Evolutionary conservation across 441 rosid genomes (phyloP).

Genomic region (Gossypium lobatum): DNA sequence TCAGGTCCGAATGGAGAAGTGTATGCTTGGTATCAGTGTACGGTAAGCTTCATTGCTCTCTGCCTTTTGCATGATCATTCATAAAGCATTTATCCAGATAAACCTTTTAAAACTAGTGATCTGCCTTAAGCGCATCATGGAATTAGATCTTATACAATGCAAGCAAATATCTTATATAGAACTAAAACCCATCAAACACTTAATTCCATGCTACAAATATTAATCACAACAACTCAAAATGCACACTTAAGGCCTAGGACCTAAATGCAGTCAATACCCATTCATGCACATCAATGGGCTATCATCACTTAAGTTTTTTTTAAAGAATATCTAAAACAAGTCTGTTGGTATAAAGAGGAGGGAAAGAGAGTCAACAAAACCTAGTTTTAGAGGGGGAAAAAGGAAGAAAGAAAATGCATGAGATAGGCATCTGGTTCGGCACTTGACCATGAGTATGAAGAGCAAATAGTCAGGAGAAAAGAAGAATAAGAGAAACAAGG

Average conservation of each 20-base stretch:
- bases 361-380: background rate
- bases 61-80: background rate
- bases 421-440: background rate
- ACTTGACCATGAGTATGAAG: background rate
- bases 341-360: background rate
- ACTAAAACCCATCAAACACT: background rate
- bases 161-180: background rate
- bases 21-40: constrained; percentile 98
- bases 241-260: background rate
- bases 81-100: background rate
- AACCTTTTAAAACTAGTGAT: background rate
- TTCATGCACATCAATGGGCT: background rate
- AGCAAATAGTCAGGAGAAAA: background rate
- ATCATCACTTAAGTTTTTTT: background rate
- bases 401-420: background rate
- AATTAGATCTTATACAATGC: background rate
- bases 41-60: constrained; percentile 42
- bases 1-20: constrained; percentile 91
- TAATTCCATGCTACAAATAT: background rate
- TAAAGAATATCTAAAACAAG: background rate
- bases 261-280: background rate
- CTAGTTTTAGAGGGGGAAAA: background rate
- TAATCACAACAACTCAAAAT: background rate
- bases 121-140: background rate
- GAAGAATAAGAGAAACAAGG: background rate